A percentile compares a stretch with the other conserved stretches of the same genome.
phyloP scores from a whole-genome alignment of 2,329 filamentous ascomycete species.

The Fusarium temperatum region DNA sequence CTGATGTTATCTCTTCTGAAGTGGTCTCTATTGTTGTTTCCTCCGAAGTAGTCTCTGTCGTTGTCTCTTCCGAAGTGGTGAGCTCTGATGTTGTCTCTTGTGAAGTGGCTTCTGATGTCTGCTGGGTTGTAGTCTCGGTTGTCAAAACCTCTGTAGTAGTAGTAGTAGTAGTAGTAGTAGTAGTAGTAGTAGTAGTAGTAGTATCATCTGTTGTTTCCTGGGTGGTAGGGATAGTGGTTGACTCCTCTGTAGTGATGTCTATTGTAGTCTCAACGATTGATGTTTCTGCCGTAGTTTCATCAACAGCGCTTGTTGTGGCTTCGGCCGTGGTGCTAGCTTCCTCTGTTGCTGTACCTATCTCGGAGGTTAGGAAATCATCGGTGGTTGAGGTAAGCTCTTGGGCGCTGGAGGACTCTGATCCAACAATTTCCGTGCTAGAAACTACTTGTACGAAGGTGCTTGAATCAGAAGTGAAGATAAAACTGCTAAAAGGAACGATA shows the following conservation, averaged over 20 bases:
- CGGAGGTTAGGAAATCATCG: background rate
- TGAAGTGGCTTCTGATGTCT: background rate
- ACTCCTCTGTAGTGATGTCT: background rate
- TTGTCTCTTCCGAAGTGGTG: background rate
- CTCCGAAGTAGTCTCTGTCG: background rate
- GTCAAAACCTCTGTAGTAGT: fast-evolving
- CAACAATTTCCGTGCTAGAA: background rate
- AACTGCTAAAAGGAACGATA: background rate
- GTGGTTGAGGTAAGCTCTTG: background rate
- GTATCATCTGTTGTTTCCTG: background rate
- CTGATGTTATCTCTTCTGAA: background rate
- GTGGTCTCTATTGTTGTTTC: background rate
- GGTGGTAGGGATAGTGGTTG: background rate
- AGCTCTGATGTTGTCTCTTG: too few relatives aligned
- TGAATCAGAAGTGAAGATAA: background rate
- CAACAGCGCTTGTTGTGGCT: background rate
- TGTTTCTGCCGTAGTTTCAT: background rate
- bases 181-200: background rate
- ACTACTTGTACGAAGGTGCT: background rate
- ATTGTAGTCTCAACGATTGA: background rate
- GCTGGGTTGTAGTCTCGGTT: background rate
- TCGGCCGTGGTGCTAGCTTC: background rate
- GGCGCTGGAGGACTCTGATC: background rate
- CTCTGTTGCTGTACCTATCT: background rate
- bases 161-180: background rate